Evolutionary conservation across 2,329 filamentous ascomycete genomes (phyloP).

Genomic region (Ophioceras dolichostomum): DNA sequence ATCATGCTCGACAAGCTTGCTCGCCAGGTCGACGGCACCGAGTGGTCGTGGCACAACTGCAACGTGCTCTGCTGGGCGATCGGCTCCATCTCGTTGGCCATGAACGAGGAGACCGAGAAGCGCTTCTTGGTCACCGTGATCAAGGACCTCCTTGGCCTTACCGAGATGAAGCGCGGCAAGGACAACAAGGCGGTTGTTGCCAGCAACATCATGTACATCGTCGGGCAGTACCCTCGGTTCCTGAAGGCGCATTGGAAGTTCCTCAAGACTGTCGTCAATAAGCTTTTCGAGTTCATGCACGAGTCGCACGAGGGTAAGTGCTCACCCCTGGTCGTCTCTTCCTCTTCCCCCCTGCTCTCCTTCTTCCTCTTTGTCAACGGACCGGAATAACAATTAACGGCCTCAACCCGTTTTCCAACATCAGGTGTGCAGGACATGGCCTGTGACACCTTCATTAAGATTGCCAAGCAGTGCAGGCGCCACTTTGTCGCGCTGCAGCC

Average conservation of each 20-base stretch:
- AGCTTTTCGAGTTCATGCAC: constrained; percentile 99
- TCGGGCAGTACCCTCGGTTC: constrained; percentile 96
- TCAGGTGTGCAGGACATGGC: constrained; percentile 96
- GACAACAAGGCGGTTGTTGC: constrained; percentile 99
- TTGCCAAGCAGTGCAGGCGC: constrained; percentile 92
- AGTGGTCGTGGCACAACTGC: constrained; percentile 99
- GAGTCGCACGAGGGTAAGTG: constrained; percentile 85
- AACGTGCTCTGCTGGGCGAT: constrained; percentile 99
- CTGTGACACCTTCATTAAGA: constrained; percentile 99
- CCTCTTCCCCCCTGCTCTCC: background rate
- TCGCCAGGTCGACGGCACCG: constrained; percentile 83
- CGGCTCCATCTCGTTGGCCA: constrained; percentile 93
- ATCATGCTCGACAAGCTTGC: constrained; percentile 99
- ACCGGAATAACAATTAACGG: background rate
- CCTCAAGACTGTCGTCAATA: constrained; percentile 98
- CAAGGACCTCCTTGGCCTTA: constrained; percentile 91
- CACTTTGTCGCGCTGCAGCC: constrained; percentile 96
- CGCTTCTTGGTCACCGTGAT: constrained; percentile 97
- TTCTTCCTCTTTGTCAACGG: background rate
- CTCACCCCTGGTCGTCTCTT: too few species aligned
- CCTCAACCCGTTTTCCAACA: too few species aligned
- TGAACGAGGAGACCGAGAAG: constrained; percentile 99
- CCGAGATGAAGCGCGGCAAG: constrained; percentile 98
- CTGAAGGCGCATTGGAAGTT: constrained; percentile 99
- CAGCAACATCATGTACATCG: constrained; percentile 99